Percentiles rank a stretch among this genome's conserved stretches.
These are phyloP conservation scores for Aspergillus steynii DNA, from an alignment of 495 filamentous ascomycete species.

Conservation along the genomic window DNA sequence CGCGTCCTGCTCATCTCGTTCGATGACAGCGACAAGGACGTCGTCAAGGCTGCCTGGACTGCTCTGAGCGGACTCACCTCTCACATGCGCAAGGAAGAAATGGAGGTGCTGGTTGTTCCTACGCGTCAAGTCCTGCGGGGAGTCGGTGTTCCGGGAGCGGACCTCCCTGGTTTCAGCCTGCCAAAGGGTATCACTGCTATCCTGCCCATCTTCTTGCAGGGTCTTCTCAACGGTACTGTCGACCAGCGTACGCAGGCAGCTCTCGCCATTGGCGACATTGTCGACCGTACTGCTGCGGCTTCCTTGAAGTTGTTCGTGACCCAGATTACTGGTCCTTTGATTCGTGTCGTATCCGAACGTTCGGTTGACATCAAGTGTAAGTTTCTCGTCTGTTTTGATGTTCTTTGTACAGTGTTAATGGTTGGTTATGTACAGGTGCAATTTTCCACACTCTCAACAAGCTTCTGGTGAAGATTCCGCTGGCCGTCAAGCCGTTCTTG, in stretches of 20 bases:
- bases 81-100: conserved; percentile 92
- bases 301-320: conserved; percentile 92
- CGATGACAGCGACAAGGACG: conserved; percentile 77
- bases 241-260: conserved; percentile 92
- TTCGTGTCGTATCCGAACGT: conserved; percentile 93
- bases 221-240: conserved; percentile 89
- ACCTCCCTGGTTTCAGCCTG: conserved; percentile 85
- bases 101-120: conserved; percentile 89
- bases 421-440: conserved; percentile 54
- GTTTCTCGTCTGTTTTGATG: conserved; percentile 4
- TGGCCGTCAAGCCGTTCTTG: conserved; percentile 93
- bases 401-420: not conserved
- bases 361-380: conserved; percentile 86
- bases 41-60: conserved; percentile 90
- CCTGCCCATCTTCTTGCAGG: conserved; percentile 94
- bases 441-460: conserved; percentile 94
- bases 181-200: conserved; percentile 98
- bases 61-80: conserved; percentile 87
- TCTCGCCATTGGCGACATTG: conserved; percentile 90
- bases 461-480: conserved; percentile 92
- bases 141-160: conserved; percentile 81
- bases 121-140: conserved; percentile 81
- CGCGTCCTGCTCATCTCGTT: conserved; percentile 86
- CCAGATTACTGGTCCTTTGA: conserved; percentile 95
- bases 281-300: conserved; percentile 82